Evolutionary conservation across 768 basidiomycete genomes (phyloP).

Genomic region (Hemileccinum impolitum): DNA sequence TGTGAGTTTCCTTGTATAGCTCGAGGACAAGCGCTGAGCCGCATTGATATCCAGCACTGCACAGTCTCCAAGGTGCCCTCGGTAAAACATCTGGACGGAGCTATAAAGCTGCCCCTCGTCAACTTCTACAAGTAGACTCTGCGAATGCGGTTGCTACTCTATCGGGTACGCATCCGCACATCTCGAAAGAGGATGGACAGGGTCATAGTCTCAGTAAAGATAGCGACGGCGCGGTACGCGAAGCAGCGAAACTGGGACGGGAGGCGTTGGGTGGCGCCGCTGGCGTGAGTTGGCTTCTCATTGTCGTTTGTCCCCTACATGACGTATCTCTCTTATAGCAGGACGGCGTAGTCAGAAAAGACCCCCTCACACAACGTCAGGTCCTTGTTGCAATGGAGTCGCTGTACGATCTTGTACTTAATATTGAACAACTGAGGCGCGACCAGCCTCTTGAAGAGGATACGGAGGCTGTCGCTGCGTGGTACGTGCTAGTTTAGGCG

Average conservation of each 20-base stretch:
- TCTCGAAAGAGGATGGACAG: conserved; percentile 50
- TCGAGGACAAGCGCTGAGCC: background rate
- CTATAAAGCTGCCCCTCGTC: conserved; percentile 94
- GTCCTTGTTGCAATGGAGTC: conserved; percentile 76
- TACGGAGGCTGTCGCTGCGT: conserved; percentile 35
- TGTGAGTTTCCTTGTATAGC: conserved; percentile 31
- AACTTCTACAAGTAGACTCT: conserved; percentile 85
- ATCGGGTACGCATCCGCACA: conserved; percentile 45
- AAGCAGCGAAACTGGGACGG: conserved; percentile 72
- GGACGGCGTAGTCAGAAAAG: conserved; percentile 59
- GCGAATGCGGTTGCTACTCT: conserved; percentile 33
- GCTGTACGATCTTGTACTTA: conserved; percentile 80
- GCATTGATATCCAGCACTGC: conserved; percentile 44
- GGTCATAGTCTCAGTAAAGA: conserved; percentile 22
- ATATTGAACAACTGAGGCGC: conserved; percentile 80
- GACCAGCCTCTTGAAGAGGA: conserved; percentile 67
- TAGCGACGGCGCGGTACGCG: conserved; percentile 59
- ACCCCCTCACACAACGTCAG: conserved; percentile 78
- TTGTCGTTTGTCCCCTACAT: background rate
- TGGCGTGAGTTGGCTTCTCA: conserved; percentile 37
- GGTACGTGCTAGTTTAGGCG: conserved; percentile 37
- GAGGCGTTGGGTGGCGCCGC: conserved; percentile 64
- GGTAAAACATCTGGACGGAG: conserved; percentile 93
- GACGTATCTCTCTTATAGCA: conserved; percentile 37
- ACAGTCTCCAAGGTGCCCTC: conserved; percentile 87